phyloP scores from a whole-genome alignment of 163 green algal species.

The Picocystis sp. region DNA sequence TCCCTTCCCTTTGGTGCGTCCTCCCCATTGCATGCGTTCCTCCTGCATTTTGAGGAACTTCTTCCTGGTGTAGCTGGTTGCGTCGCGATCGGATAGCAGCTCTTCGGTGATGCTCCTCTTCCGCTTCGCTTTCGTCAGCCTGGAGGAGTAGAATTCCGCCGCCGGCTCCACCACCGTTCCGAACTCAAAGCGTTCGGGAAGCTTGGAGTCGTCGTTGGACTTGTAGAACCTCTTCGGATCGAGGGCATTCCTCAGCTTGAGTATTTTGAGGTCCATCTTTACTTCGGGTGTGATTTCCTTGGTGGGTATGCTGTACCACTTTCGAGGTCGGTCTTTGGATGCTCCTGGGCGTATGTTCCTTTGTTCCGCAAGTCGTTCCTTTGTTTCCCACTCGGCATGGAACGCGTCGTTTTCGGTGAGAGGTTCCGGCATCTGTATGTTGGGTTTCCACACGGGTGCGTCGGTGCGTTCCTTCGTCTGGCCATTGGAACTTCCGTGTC shows the following conservation, averaged over 20 bases:
- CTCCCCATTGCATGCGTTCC: conserved; percentile 1
- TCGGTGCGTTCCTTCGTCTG: too few species aligned
- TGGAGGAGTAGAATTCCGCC: conserved; percentile 7
- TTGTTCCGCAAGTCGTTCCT: too few species aligned
- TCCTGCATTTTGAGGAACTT: conserved; percentile 6
- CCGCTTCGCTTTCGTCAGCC: conserved; percentile 2
- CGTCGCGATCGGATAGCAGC: conserved; percentile 1
- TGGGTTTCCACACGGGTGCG: too few species aligned
- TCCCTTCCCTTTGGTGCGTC: conserved; percentile 3
- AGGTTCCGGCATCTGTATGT: too few species aligned
- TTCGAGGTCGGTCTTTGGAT: too few species aligned
- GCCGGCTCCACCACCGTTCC: neutral
- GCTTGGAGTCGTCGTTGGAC: conserved; percentile 4
- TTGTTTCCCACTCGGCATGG: too few species aligned
- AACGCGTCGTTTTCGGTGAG: too few species aligned
- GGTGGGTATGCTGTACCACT: neutral
- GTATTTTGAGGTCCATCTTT: conserved; percentile 3
- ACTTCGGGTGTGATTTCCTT: conserved; percentile 8
- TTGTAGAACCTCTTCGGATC: conserved; percentile 8
- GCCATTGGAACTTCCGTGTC: too few species aligned
- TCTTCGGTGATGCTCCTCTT: conserved; percentile 5
- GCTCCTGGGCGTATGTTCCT: too few species aligned
- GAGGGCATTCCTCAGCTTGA: conserved; percentile 1
- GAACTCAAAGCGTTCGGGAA: conserved; percentile 5
- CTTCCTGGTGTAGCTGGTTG: conserved; percentile 1